Evolutionary conservation across 345 rosid species (phyloP), one percentile per base, ranked within the genome.

Genomic region (Citrus medica): DNA sequence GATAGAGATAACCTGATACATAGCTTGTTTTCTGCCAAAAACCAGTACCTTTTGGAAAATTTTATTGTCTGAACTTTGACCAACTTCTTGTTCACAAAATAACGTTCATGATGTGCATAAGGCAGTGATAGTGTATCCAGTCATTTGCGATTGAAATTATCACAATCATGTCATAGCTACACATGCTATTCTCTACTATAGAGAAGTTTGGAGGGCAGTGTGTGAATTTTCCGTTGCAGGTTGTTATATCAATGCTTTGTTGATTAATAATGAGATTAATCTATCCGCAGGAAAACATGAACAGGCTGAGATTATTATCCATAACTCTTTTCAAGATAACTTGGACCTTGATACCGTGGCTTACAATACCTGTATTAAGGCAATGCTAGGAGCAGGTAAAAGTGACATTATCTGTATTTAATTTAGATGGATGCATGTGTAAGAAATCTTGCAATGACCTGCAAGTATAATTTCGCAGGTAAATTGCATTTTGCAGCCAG

Each of bases 371-470:
- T 90, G 92, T 85, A 92, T 94, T 74, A 94, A 89, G 90, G 95
- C 95, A 73, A 92, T 92, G 95, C 85, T 91, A 70, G 85, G 83
- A 92, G 94, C 98, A 91, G 97, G 98, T 92, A 71, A 65, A 75
- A 53, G 46, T 51, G 62, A 40, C 68, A 16, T 1, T 72, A 75
- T 42, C 28, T 35, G 74, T 61, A 30, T 67, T 65, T 59, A 66
- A 66, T 70, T 42, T 19, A 73, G 74, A 74, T 42, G 32, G 37
- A 24, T 76, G 71, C 63, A 42, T 76, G 67, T 53, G 9, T 24
- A 53, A 67, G 69, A 68, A 82, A 69, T 70, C 67, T 69, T 53
- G 74, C 77, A 55, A 76, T 84, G 55, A 83, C 67, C 60, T 75
- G 10, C 73, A 69, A 8, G 22, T 71, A 22, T 70, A 59, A 56